Conservation (phyloP, 2,329 filamentous ascomycete species). For the Aureobasidium mangrovei region DNA sequence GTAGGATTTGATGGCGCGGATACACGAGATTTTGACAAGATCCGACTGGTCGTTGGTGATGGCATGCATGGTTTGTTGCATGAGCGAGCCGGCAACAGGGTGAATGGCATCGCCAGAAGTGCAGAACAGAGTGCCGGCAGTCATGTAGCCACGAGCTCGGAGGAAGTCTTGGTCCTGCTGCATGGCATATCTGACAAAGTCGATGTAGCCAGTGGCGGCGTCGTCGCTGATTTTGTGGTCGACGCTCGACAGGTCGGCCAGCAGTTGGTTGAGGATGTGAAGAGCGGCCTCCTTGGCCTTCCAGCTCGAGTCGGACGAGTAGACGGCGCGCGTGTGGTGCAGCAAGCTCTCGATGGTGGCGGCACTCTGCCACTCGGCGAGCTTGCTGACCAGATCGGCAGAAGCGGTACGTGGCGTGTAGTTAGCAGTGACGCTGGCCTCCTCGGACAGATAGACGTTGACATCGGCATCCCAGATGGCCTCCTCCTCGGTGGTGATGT, state of each 20-base stretch:
- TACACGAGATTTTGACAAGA: constrained; percentile 83
- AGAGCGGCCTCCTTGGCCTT: constrained; percentile 71
- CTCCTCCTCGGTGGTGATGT: constrained; percentile 87
- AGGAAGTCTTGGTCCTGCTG: constrained; percentile 65
- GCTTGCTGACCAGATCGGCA: constrained; percentile 83
- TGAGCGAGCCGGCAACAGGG: constrained; percentile 50
- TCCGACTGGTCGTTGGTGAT: constrained; percentile 71
- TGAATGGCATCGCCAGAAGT: constrained; percentile 51
- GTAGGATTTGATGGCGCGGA: constrained; percentile 72
- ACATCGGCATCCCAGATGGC: constrained; percentile 95
- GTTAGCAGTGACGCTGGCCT: constrained; percentile 88
- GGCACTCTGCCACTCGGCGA: constrained; percentile 78
- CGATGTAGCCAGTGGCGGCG: constrained; percentile 64
- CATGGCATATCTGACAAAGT: constrained; percentile 71
- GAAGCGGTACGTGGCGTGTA: constrained; percentile 92
- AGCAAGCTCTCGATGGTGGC: constrained; percentile 71
- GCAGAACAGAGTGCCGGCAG: constrained; percentile 70
- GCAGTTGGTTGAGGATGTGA: constrained; percentile 74
- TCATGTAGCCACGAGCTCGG: constrained; percentile 76
- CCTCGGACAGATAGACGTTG: constrained; percentile 89
- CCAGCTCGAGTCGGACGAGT: constrained; percentile 49
- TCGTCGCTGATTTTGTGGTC: constrained; percentile 61
- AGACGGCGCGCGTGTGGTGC: constrained; percentile 65
- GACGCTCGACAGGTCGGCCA: constrained; percentile 74
- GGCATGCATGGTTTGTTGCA: constrained; percentile 65